phyloP scores from a whole-genome alignment of 2,329 filamentous ascomycete genomes.

The Scedosporium dehoogii region DNA sequence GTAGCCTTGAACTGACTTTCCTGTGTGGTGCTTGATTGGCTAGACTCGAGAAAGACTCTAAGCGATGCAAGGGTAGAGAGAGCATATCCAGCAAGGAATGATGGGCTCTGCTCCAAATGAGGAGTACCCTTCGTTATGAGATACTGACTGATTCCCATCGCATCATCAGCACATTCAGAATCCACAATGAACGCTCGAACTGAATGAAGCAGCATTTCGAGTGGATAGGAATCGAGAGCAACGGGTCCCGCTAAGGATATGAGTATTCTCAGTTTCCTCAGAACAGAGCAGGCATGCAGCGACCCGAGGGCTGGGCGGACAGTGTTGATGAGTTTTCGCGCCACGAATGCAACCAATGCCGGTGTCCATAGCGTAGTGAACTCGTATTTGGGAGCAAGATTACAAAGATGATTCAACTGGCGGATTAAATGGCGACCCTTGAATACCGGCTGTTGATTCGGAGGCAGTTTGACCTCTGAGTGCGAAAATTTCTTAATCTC shows the following conservation, averaged over 20 bases:
- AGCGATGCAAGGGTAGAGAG: constrained; percentile 73
- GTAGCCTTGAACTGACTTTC: constrained; percentile 73
- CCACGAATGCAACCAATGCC: constrained; percentile 61
- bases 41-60: constrained; percentile 62
- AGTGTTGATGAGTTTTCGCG: constrained; percentile 68
- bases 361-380: constrained; percentile 63
- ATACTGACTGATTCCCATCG: constrained; percentile 77
- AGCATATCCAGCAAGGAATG: constrained; percentile 72
- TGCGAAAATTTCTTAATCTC: constrained; percentile 61
- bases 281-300: constrained; percentile 73
- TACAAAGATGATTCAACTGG: constrained; percentile 70
- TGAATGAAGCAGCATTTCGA: constrained; percentile 83
- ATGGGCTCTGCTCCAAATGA: constrained; percentile 56
- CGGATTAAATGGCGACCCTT: constrained; percentile 65
- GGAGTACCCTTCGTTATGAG: constrained; percentile 58
- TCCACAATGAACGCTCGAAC: constrained; percentile 72
- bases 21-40: constrained; percentile 71
- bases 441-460: constrained; percentile 82
- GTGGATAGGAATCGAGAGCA: constrained; percentile 67
- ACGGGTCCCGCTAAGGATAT: constrained; percentile 66
- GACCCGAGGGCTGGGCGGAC: constrained; percentile 78
- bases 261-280: constrained; percentile 76
- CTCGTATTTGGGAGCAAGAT: constrained; percentile 53
- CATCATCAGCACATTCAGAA: constrained; percentile 81
- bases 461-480: constrained; percentile 55